Evolutionary conservation across 2,329 filamentous ascomycete genomes (phyloP), one percentile per base, ranked within the genome.

Genomic region (Hymenoscyphus albidus): DNA sequence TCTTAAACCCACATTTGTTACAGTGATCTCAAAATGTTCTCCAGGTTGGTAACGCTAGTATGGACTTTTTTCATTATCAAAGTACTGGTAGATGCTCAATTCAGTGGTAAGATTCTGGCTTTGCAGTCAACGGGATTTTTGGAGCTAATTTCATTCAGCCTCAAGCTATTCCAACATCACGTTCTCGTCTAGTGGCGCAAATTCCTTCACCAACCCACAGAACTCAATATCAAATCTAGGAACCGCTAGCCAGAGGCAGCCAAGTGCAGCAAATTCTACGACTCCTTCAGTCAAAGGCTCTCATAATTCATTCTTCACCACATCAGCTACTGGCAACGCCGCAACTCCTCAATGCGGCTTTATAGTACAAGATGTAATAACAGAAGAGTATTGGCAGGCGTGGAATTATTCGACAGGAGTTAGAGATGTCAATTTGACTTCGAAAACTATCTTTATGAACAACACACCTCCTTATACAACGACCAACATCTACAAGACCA

Each of bases 311-410:
- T 31, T 42, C 38, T 40, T 55, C 7, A 58, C 58, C 2, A 61
- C 57, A 38, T 42, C 61, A 40, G 39, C 59, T 31, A 14, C 55
- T 39, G 57, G 27, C 6, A 64, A 59, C 27, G 13, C 57, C n/a
- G 59, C 44, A 44, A 58, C 61, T 6, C 54, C 64, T 58, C 22
- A 57, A 38, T 70, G 68, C 44, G 68, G 68, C 51, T 70, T 67
- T 18, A 56, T 69, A 1, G 62, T 70, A 14, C 68, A 70, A 61
- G 65, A 69, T 57, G 65, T 64, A 1, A 39, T 70, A 12, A 68
- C 54, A 14, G 68, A 67, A 42, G 44, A 62, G 5, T 70, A 61
- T 44, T 70, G 67, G 67, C 56, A 62, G 40, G n/a, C 48, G 18
- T 62, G 39, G 27, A 58, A 58, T 31, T 62, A 58, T 27, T 48